Evolutionary conservation across 177 flowering plant species (phyloP).

Genomic region (Telopea speciosissima): DNA sequence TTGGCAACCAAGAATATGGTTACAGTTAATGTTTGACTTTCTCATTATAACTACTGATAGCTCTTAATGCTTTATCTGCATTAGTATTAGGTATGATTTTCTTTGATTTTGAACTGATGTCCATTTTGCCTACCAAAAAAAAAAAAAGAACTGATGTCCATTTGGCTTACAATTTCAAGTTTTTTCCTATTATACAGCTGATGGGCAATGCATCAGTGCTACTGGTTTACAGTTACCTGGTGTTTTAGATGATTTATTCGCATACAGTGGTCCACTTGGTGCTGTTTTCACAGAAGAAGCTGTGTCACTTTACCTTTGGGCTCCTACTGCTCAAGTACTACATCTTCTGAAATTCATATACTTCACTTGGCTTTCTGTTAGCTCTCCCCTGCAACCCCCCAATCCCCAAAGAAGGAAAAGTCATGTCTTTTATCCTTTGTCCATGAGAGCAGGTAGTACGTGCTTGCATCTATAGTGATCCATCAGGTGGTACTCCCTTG

Average conservation of each 20-base stretch:
- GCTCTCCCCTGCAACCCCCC: background rate
- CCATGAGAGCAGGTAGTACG: conserved; percentile 42
- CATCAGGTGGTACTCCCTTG: conserved; percentile 42
- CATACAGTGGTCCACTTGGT: conserved; percentile 85
- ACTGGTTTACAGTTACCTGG: conserved; percentile 92
- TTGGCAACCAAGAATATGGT: too few relatives aligned
- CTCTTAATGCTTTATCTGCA: background rate
- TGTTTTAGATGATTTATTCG: conserved; percentile 74
- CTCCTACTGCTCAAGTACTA: conserved; percentile 92
- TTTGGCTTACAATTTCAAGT: background rate
- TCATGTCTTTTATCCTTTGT: conserved; percentile 3
- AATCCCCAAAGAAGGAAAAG: background rate
- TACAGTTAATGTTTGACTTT: background rate
- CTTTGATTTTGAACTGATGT: background rate
- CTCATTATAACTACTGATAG: background rate
- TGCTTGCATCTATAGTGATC: conserved; percentile 47
- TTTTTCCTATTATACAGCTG: conserved; percentile 36
- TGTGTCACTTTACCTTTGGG: conserved; percentile 79
- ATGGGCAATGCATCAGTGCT: conserved; percentile 44
- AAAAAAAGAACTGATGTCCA: background rate
- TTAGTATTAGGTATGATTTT: background rate
- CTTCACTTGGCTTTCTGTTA: background rate
- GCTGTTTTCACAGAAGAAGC: conserved; percentile 48
- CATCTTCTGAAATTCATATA: background rate
- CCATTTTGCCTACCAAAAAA: background rate